These are phyloP conservation scores for Pichia norvegensis DNA, from an alignment of 1,139 yeast genomes.

Conservation along the genomic window DNA sequence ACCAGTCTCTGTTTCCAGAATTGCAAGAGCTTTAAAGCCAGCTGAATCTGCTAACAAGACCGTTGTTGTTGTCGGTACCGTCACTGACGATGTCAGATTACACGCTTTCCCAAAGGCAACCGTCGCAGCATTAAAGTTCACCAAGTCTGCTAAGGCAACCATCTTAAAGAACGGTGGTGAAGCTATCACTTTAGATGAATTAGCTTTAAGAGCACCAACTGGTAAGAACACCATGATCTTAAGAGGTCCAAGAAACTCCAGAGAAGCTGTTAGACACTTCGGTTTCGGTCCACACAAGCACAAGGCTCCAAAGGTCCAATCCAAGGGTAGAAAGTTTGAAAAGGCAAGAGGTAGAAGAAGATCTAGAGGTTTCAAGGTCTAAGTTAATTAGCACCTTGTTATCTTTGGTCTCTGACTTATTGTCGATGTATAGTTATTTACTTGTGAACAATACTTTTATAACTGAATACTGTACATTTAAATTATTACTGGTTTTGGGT, in stretches of 20 bases:
- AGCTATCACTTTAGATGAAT: conserved; percentile 97
- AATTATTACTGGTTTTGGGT: conserved; percentile 1
- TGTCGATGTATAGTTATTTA: conserved; percentile 7
- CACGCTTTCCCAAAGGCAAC: conserved; percentile 93
- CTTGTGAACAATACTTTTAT: not conserved
- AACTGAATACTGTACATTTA: conserved; percentile 5
- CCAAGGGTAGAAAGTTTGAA: conserved; percentile 99
- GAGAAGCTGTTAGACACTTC: conserved; percentile 99
- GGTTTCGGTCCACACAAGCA: conserved; percentile 99
- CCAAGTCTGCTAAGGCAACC: conserved; percentile 98
- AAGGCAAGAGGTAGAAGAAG: conserved; percentile 99
- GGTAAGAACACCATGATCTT: conserved; percentile 97
- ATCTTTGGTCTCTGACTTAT: not conserved
- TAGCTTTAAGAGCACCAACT: conserved; percentile 98
- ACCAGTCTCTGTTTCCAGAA: conserved; percentile 93
- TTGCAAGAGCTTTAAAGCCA: conserved; percentile 66
- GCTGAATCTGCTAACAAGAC: conserved; percentile 87
- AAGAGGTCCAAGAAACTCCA: conserved; percentile 98
- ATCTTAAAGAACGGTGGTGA: conserved; percentile 99
- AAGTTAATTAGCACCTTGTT: conserved; percentile 34
- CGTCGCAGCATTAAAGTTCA: conserved; percentile 98
- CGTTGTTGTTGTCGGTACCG: conserved; percentile 98
- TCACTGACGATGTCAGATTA: conserved; percentile 95
- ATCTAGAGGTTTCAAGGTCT: conserved; percentile 99
- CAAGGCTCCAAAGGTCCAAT: conserved; percentile 97